These are phyloP conservation scores for Mycena floridula DNA, from an alignment of 768 basidiomycete genomes.

Conservation along the genomic window DNA sequence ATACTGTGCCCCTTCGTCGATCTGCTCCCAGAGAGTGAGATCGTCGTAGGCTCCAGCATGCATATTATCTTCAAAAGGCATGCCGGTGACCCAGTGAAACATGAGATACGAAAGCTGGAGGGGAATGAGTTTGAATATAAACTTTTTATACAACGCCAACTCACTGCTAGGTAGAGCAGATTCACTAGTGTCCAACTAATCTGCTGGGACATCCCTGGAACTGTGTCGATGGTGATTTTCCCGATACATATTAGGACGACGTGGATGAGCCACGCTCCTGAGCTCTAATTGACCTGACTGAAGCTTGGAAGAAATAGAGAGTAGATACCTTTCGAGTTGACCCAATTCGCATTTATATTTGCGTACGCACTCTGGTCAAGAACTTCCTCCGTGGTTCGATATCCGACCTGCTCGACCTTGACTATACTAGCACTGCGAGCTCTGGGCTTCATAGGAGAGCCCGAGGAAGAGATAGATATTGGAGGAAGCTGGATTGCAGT, in stretches of 20 bases:
- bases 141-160: slow-evolving; percentile 21
- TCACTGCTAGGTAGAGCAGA: slow-evolving; percentile 81
- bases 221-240: slow-evolving; percentile 88
- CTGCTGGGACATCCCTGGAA: slow-evolving; percentile 92
- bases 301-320: slow-evolving; percentile 2
- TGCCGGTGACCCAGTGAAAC: slow-evolving; percentile 98
- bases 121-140: slow-evolving; percentile 3
- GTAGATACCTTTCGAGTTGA: slow-evolving; percentile 78
- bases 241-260: slow-evolving; percentile 85
- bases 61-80: slow-evolving; percentile 84
- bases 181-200: slow-evolving; percentile 95
- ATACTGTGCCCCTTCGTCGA: slow-evolving; percentile 97
- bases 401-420: slow-evolving; percentile 80
- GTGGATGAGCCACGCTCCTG: slow-evolving; percentile 98
- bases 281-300: neutral
- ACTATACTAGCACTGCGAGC: slow-evolving; percentile 70
- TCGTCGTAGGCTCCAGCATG: slow-evolving; percentile 96
- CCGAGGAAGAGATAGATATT: too few species aligned
- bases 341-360: slow-evolving; percentile 90
- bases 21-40: slow-evolving; percentile 98
- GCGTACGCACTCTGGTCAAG: slow-evolving; percentile 76
- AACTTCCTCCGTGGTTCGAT: slow-evolving; percentile 63
- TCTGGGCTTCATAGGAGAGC: slow-evolving; percentile 38
- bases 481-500: too few species aligned
- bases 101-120: slow-evolving; percentile 88